These are phyloP conservation scores for Debaryomyces maramus DNA, from an alignment of 805 yeast species.

Conservation along the genomic window DNA sequence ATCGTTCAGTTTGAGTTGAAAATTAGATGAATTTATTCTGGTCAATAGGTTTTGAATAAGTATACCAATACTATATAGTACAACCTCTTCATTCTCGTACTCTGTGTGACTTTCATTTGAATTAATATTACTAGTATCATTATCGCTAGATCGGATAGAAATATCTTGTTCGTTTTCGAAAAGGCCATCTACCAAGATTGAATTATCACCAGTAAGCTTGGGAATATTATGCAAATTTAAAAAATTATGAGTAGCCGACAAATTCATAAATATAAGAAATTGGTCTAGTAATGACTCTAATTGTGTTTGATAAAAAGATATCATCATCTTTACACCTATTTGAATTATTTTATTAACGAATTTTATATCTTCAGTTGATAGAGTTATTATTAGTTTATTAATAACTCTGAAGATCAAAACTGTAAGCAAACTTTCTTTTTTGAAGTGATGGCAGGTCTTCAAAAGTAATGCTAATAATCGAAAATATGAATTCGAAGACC, in stretches of 20 bases:
- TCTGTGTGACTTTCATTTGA: conserved; percentile 9
- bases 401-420: conserved; percentile 38
- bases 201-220: conserved; percentile 6
- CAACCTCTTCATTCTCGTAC: conserved; percentile 6
- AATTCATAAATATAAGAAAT: conserved; percentile 43
- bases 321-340: conserved; percentile 36
- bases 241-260: conserved; percentile 40
- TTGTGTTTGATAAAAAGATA: conserved; percentile 39
- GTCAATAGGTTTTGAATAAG: conserved; percentile 23
- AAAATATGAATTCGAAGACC: conserved; percentile 14
- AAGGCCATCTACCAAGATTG: conserved; percentile 1
- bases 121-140: not conserved
- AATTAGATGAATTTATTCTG: conserved; percentile 13
- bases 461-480: conserved; percentile 18
- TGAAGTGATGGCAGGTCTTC: conserved; percentile 14
- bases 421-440: conserved; percentile 25
- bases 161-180: conserved; percentile 1
- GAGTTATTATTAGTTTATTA: conserved; percentile 45
- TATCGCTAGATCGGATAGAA: not conserved
- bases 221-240: conserved; percentile 28
- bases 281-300: conserved; percentile 45
- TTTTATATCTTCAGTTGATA: conserved; percentile 40
- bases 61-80: conserved; percentile 20
- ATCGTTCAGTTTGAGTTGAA: conserved; percentile 13
- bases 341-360: conserved; percentile 38